phyloP scores from a whole-genome alignment of 2,329 filamentous ascomycete genomes.

The Grosmannia penicillata region DNA sequence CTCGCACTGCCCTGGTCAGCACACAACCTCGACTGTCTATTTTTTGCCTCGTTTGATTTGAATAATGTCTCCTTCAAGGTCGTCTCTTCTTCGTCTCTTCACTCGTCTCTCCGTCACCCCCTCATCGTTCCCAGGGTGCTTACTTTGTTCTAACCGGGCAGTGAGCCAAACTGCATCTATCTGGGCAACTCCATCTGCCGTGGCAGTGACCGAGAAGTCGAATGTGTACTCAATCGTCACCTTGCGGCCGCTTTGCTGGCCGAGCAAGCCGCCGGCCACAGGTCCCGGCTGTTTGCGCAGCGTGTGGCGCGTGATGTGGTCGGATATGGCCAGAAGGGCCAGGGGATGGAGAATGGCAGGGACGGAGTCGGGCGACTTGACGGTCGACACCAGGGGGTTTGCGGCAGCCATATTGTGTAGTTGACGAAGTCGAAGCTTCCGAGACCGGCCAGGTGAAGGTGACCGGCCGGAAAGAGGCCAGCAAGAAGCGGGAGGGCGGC shows the following conservation, averaged over 20 bases:
- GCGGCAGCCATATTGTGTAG: slow-evolving; percentile 9
- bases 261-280: slow-evolving; percentile 75
- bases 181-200: slow-evolving; percentile 39
- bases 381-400: slow-evolving; percentile 49
- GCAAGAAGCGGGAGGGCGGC: not conserved
- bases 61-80: no score
- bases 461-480: not conserved
- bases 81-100: not conserved
- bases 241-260: slow-evolving; percentile 78
- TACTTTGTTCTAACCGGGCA: slow-evolving; percentile 72
- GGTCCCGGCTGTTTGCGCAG: slow-evolving; percentile 62
- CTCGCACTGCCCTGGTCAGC: slow-evolving; percentile 48
- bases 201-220: slow-evolving; percentile 49
- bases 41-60: no score
- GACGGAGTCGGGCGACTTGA: slow-evolving; percentile 58
- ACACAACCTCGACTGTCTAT: no score
- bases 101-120: not conserved
- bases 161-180: slow-evolving; percentile 61
- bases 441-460: not conserved
- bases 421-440: not conserved
- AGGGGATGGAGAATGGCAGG: slow-evolving; percentile 82
- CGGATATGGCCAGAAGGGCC: slow-evolving; percentile 88
- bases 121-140: slow-evolving; percentile 17
- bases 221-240: slow-evolving; percentile 90
- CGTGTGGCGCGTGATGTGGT: slow-evolving; percentile 86